These are phyloP conservation scores for Pholiota adiposa DNA, from an alignment of 1,284 basidiomycete genomes.

Conservation along the genomic window DNA sequence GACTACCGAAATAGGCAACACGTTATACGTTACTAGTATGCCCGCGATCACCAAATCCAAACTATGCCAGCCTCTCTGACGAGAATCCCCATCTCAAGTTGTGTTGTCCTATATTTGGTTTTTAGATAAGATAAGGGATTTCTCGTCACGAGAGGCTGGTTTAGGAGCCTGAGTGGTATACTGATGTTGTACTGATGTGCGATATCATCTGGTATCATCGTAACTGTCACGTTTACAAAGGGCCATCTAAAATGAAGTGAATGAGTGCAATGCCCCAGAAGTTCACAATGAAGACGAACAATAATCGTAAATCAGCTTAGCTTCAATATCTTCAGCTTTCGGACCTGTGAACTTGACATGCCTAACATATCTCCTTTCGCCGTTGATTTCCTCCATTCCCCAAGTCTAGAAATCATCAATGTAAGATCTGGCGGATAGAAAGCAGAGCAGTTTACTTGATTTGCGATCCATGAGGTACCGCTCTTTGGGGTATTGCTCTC, in stretches of 20 bases:
- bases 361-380: constrained; percentile 62
- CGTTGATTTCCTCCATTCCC: constrained; percentile 67
- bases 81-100: too few relatives aligned
- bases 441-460: constrained; percentile 45
- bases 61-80: too few relatives aligned
- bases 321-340: constrained; percentile 57
- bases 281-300: constrained; percentile 27
- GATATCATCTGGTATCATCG: not conserved
- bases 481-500: constrained; percentile 60
- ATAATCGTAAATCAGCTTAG: constrained; percentile 71
- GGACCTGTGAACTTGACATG: constrained; percentile 71
- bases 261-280: constrained; percentile 23
- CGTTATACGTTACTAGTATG: too few relatives aligned
- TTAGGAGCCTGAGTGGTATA: too few relatives aligned
- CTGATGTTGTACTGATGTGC: not conserved
- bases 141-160: too few relatives aligned
- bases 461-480: constrained; percentile 53
- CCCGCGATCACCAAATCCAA: too few relatives aligned
- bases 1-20: too few relatives aligned
- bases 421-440: constrained; percentile 33
- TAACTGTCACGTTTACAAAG: constrained; percentile 31
- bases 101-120: too few relatives aligned
- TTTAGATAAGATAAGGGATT: too few relatives aligned
- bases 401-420: constrained; percentile 51
- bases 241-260: constrained; percentile 8